These are phyloP conservation scores for Penicillium brasilianum DNA, from an alignment of 2,329 filamentous ascomycete genomes.

Conservation along the genomic window DNA sequence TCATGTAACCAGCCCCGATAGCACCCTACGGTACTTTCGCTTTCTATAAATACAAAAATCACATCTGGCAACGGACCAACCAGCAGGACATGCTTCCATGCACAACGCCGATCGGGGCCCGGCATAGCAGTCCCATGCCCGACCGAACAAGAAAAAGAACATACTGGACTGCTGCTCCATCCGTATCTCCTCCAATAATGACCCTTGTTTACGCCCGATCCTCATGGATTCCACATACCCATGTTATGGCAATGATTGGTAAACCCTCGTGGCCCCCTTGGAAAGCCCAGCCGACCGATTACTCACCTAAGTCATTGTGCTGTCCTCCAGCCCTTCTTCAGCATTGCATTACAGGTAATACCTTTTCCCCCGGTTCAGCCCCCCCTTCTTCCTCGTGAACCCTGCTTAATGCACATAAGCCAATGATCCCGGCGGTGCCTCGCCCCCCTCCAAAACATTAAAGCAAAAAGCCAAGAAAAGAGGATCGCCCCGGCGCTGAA, in stretches of 20 bases:
- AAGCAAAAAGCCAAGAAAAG: neutral
- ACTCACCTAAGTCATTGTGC: neutral
- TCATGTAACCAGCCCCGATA: neutral
- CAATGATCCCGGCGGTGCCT: neutral
- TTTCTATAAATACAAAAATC: neutral
- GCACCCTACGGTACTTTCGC: too few relatives aligned
- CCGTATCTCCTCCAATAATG: neutral
- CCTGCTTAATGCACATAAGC: slow-evolving; percentile 5
- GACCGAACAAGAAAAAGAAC: neutral
- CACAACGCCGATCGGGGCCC: neutral
- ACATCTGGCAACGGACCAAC: neutral
- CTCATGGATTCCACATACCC: neutral
- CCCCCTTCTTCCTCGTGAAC: neutral
- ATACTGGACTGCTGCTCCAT: neutral
- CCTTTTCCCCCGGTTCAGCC: neutral
- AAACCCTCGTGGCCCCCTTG: slow-evolving; percentile 5
- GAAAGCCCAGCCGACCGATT: neutral
- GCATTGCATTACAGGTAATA: neutral
- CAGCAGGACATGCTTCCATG: neutral
- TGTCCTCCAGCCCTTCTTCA: neutral
- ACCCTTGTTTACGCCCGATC: neutral
- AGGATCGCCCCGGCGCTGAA: slow-evolving; percentile 2
- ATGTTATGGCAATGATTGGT: slow-evolving; percentile 3
- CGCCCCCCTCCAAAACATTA: neutral
- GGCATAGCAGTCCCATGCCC: neutral